A percentile compares a stretch with the other conserved stretches of the same genome.
phyloP scores from a whole-genome alignment of 192 early-diverging fungal genomes.

The Neocallimastix lanati region DNA sequence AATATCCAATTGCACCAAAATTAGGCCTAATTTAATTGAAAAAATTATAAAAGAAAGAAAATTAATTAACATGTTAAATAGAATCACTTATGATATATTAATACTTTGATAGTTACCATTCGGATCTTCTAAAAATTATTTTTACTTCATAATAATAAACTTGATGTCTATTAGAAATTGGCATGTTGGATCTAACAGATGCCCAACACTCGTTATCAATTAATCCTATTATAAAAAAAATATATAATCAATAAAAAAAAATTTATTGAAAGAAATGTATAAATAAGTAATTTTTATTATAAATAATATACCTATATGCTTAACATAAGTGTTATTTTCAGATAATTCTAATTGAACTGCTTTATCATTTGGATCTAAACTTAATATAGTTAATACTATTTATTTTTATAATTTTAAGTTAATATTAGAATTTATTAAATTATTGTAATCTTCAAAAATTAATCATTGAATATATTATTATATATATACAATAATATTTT shows the following conservation, averaged over 20 bases:
- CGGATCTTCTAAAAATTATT: neutral
- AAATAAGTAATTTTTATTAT: neutral
- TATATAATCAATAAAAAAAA: neutral
- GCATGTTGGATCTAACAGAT: neutral
- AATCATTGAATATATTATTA: too few relatives aligned
- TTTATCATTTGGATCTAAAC: neutral
- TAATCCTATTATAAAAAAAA: neutral
- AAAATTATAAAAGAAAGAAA: too few relatives aligned
- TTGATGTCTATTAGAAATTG: neutral
- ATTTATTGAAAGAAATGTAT: too few relatives aligned
- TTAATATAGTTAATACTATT: neutral
- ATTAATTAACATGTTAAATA: too few relatives aligned
- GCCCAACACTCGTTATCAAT: neutral
- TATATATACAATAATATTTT: too few relatives aligned
- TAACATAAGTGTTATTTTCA: neutral
- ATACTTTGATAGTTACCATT: too few relatives aligned
- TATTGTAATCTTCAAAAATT: too few relatives aligned
- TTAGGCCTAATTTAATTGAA: neutral
- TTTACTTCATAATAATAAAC: neutral
- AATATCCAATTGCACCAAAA: neutral
- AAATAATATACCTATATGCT: neutral
- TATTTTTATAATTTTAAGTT: neutral
- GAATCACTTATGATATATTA: too few relatives aligned
- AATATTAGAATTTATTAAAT: too few relatives aligned
- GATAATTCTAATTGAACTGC: neutral